Evolutionary conservation across 2,329 filamentous ascomycete genomes (phyloP).

Genomic region (Amauroascus verrucosus): DNA sequence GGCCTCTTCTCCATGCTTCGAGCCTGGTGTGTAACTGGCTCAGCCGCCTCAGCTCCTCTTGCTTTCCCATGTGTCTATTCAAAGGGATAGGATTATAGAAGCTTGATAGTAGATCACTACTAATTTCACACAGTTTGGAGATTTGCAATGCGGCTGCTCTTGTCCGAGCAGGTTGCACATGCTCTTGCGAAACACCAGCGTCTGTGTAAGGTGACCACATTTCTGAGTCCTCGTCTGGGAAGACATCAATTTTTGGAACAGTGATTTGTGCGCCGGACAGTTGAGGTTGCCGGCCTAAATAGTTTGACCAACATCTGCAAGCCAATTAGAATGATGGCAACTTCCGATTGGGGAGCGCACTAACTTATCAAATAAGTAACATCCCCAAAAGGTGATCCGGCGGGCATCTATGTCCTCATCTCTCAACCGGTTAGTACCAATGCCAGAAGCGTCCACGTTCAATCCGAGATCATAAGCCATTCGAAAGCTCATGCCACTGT

Average conservation of each 20-base stretch:
- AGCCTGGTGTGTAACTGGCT: slow-evolving; percentile 83
- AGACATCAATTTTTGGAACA: slow-evolving; percentile 81
- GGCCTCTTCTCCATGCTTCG: slow-evolving; percentile 74
- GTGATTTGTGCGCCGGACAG: slow-evolving; percentile 69
- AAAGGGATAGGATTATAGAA: slow-evolving; percentile 75
- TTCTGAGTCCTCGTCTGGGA: slow-evolving; percentile 76
- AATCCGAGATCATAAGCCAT: slow-evolving; percentile 94
- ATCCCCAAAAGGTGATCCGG: slow-evolving; percentile 92
- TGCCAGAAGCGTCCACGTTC: slow-evolving; percentile 66
- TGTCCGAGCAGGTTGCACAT: slow-evolving; percentile 66
- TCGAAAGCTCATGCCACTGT: slow-evolving; percentile 94
- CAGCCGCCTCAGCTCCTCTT: slow-evolving; percentile 79
- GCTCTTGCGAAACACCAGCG: slow-evolving; percentile 59
- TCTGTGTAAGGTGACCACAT: slow-evolving; percentile 86
- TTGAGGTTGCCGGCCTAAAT: slow-evolving; percentile 82
- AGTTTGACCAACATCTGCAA: slow-evolving; percentile 81
- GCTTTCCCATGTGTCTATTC: slow-evolving; percentile 58
- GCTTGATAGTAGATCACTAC: slow-evolving; percentile 73
- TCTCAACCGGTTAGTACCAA: slow-evolving; percentile 53
- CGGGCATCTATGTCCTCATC: slow-evolving; percentile 83
- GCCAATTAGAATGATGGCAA: background rate
- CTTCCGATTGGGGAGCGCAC: slow-evolving; percentile 17
- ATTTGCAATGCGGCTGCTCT: slow-evolving; percentile 74
- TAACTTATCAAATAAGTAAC: slow-evolving; percentile 90
- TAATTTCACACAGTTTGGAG: slow-evolving; percentile 79